Evolutionary conservation across 495 filamentous ascomycete species (phyloP).

Genomic region (Podospora australis): DNA sequence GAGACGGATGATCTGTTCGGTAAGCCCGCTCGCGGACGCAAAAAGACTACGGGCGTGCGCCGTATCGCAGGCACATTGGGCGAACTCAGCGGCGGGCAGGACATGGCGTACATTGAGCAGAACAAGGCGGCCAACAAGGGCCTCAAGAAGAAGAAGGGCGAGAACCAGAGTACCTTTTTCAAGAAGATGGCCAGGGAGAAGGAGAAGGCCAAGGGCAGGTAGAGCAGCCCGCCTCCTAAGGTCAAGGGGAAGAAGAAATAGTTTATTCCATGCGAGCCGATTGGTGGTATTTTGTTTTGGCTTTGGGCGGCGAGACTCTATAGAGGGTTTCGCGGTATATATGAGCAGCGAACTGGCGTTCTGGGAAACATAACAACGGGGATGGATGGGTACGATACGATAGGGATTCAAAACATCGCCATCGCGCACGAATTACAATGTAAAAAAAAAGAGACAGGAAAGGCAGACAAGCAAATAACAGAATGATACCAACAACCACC

Average conservation of each 20-base stretch:
- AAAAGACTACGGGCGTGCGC: constrained; percentile 39
- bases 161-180: constrained; percentile 53
- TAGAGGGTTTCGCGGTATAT: too few relatives aligned
- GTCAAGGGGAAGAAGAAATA: background rate
- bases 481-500: background rate
- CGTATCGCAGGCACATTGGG: constrained; percentile 77
- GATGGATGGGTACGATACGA: background rate
- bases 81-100: constrained; percentile 81
- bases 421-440: too few relatives aligned
- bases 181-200: constrained; percentile 76
- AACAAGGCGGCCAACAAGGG: constrained; percentile 66
- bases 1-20: constrained; percentile 81
- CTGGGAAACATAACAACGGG: background rate
- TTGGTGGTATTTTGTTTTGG: too few relatives aligned
- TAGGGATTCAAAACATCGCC: too few relatives aligned
- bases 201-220: constrained; percentile 18
- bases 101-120: constrained; percentile 95
- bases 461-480: background rate
- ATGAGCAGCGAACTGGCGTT: too few relatives aligned
- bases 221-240: too few relatives aligned
- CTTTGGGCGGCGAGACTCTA: too few relatives aligned
- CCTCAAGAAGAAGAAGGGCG: constrained; percentile 59
- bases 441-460: too few relatives aligned
- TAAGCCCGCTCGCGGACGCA: constrained; percentile 32
- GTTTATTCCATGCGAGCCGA: background rate